phyloP scores from a whole-genome alignment of 2,329 filamentous ascomycete genomes.

The Colletotrichum costaricense region DNA sequence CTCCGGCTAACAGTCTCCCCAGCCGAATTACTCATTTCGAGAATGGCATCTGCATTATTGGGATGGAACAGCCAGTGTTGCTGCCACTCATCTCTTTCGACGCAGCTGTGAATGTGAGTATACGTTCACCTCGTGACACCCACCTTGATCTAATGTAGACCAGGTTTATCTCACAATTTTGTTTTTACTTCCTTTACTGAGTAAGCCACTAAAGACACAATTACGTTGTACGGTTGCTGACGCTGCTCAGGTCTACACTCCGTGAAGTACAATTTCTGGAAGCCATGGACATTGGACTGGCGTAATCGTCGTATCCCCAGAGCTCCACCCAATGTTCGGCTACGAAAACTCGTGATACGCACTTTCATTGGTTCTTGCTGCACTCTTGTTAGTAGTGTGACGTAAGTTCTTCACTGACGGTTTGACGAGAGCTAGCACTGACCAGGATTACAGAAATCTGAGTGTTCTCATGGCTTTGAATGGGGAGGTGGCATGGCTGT shows the following conservation, averaged over 20 bases:
- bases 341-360: constrained; percentile 21
- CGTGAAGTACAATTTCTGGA: constrained; percentile 30
- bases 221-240: neutral
- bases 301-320: constrained; percentile 13
- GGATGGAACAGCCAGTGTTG: neutral
- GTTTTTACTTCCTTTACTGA: constrained; percentile 22
- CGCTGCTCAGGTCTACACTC: constrained; percentile 6
- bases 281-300: constrained; percentile 32
- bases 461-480: constrained; percentile 10
- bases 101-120: constrained; percentile 22
- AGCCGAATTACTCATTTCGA: constrained; percentile 21
- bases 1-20: neutral
- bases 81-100: constrained; percentile 25
- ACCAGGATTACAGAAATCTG: neutral
- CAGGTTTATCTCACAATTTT: constrained; percentile 29
- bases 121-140: too few species aligned
- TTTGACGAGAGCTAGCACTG: neutral
- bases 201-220: neutral
- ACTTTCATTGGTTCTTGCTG: constrained; percentile 31
- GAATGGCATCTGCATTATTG: constrained; percentile 21
- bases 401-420: neutral
- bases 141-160: neutral
- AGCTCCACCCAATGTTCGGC: constrained; percentile 18
- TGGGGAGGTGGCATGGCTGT: constrained; percentile 27
- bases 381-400: constrained; percentile 18